phyloP scores from a whole-genome alignment of 2,329 filamentous ascomycete genomes.

The Lachnellula hyalina region DNA sequence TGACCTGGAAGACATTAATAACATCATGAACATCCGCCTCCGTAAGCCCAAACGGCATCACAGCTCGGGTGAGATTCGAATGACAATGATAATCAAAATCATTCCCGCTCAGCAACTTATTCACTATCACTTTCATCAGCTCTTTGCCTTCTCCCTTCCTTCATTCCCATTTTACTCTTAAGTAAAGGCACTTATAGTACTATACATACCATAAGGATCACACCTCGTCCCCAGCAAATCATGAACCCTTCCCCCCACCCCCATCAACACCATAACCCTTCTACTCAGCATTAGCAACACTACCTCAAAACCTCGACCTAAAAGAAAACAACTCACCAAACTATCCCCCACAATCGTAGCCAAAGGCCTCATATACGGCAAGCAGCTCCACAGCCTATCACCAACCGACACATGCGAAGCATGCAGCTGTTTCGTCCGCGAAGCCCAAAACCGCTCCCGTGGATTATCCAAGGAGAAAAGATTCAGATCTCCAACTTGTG shows the following conservation, averaged over 20 bases:
- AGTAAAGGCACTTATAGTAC: background rate
- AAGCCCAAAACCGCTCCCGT: slow-evolving; percentile 77
- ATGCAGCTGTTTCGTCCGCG: slow-evolving; percentile 72
- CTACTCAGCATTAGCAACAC: too few species aligned
- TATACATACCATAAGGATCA: slow-evolving; percentile 61
- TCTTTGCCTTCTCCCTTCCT: background rate
- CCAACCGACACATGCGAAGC: slow-evolving; percentile 65
- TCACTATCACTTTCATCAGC: slow-evolving; percentile 43
- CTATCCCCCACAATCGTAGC: slow-evolving; percentile 66
- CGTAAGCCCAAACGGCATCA: slow-evolving; percentile 60
- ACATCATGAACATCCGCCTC: slow-evolving; percentile 81
- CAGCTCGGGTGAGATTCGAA: slow-evolving; percentile 70
- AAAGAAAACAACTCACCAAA: too few species aligned
- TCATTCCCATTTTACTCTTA: background rate
- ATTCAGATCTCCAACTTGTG: slow-evolving; percentile 79
- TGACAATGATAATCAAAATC: slow-evolving; percentile 80
- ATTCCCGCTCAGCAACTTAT: slow-evolving; percentile 63
- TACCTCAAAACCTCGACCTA: too few species aligned
- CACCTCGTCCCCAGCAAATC: slow-evolving; percentile 75
- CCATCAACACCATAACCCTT: slow-evolving; percentile 54
- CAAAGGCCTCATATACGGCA: slow-evolving; percentile 72
- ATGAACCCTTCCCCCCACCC: slow-evolving; percentile 63
- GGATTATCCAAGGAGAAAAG: slow-evolving; percentile 75
- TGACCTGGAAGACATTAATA: slow-evolving; percentile 82
- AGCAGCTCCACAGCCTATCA: slow-evolving; percentile 71